phyloP scores from a whole-genome alignment of 306 rosid species.

The Sicyos edulis region DNA sequence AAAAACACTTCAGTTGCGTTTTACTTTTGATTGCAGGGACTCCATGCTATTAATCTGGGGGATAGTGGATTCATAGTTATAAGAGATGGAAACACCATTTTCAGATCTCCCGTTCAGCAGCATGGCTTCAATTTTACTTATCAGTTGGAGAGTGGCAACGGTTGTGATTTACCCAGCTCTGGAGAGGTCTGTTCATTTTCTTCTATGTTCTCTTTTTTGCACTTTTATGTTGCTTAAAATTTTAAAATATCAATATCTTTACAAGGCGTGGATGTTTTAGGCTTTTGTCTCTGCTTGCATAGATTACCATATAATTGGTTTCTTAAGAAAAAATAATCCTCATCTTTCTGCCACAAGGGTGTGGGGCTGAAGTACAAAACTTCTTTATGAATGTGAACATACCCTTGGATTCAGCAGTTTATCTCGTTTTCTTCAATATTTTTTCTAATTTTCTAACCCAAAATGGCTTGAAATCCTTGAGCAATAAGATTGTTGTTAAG shows the following conservation, averaged over 20 bases:
- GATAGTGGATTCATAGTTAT: slow-evolving; percentile 91
- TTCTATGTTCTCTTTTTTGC: background rate
- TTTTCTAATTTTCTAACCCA: background rate
- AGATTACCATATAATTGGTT: background rate
- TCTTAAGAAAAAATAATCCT: background rate
- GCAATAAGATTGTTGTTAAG: slow-evolving; percentile 9
- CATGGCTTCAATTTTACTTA: slow-evolving; percentile 81
- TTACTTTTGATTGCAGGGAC: slow-evolving; percentile 51
- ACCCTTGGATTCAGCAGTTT: background rate
- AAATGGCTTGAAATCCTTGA: background rate
- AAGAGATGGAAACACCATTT: slow-evolving; percentile 72
- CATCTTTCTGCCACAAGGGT: slow-evolving; percentile 6
- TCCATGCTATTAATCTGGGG: slow-evolving; percentile 81
- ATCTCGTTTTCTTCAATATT: background rate
- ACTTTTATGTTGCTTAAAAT: slow-evolving; percentile 8
- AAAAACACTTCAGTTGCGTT: background rate
- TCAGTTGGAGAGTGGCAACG: slow-evolving; percentile 75
- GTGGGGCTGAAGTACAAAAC: background rate
- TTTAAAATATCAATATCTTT: background rate
- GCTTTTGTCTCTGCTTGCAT: slow-evolving; percentile 1
- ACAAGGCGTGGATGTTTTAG: background rate
- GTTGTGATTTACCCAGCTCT: slow-evolving; percentile 81
- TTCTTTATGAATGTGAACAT: background rate
- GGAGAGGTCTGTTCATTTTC: slow-evolving; percentile 52
- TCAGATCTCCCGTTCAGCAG: slow-evolving; percentile 77